Conservation (phyloP, 768 basidiomycete genomes). For the Calocybe gangraenosa region DNA sequence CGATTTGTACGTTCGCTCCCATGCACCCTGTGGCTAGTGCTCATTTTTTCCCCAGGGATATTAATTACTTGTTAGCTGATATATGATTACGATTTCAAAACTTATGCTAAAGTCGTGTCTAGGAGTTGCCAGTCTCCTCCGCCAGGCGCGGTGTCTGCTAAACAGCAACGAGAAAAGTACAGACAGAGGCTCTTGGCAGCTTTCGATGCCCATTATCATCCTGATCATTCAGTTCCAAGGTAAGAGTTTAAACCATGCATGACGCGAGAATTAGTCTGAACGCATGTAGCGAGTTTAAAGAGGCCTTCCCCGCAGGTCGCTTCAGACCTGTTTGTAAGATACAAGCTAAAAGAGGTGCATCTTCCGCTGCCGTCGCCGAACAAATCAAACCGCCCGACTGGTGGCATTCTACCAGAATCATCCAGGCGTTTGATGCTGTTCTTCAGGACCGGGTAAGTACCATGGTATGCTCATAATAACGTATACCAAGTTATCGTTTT, state of each 20-base stretch:
- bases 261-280: conserved; percentile 9
- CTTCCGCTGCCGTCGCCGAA: conserved; percentile 81
- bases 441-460: conserved; percentile 72
- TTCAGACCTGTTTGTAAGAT: conserved; percentile 92
- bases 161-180: conserved; percentile 79
- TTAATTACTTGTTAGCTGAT: conserved; percentile 67
- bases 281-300: conserved; percentile 77
- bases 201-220: conserved; percentile 84
- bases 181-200: conserved; percentile 68
- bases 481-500: conserved; percentile 10
- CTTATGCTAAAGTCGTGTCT: conserved; percentile 14
- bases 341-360: conserved; percentile 76
- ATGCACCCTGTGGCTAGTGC: not conserved
- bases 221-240: conserved; percentile 83
- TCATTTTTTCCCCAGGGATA: conserved; percentile 48
- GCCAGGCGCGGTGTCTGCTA: conserved; percentile 65
- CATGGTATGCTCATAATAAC: not conserved
- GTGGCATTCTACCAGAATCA: conserved; percentile 92
- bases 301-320: conserved; percentile 89
- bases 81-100: conserved; percentile 6
- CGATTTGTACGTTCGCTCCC: conserved; percentile 59
- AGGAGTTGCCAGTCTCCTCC: conserved; percentile 81
- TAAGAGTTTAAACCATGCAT: conserved; percentile 18
- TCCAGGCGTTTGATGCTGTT: conserved; percentile 86
- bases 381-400: conserved; percentile 87